Evolutionary conservation across 805 yeast genomes (phyloP).

Genomic region (Yarrowia osloensis): DNA sequence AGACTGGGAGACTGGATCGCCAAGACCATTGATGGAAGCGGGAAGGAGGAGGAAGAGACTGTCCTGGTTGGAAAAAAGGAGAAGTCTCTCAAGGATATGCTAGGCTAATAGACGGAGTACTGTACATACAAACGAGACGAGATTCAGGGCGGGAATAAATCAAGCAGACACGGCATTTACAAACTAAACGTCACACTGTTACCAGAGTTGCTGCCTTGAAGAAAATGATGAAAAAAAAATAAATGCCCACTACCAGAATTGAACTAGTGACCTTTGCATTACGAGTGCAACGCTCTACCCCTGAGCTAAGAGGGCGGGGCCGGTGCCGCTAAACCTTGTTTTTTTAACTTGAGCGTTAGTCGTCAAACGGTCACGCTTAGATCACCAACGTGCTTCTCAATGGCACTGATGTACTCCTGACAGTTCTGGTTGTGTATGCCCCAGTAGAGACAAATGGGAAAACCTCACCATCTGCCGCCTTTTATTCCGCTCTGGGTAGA

Average conservation of each 20-base stretch:
- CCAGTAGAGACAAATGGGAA: neutral
- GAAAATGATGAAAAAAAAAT: neutral
- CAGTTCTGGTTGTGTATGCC: neutral
- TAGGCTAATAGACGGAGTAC: neutral
- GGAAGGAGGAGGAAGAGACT: conserved; percentile 6
- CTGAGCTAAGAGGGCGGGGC: conserved; percentile 27
- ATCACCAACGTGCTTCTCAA: neutral
- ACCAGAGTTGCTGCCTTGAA: neutral
- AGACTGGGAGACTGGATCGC: conserved; percentile 22
- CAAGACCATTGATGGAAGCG: conserved; percentile 11
- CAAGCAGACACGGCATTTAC: too few relatives aligned
- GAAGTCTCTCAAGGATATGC: neutral
- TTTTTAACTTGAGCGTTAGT: neutral
- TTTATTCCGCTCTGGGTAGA: neutral
- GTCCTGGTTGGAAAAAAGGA: neutral
- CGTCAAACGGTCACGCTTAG: too few relatives aligned
- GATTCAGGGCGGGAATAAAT: too few relatives aligned
- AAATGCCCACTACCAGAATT: conserved; percentile 32
- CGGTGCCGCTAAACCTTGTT: neutral
- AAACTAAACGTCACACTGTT: too few relatives aligned
- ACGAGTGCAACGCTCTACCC: conserved; percentile 31
- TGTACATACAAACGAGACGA: too few relatives aligned
- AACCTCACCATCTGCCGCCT: neutral
- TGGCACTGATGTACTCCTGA: neutral
- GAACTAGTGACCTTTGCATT: conserved; percentile 30